phyloP scores from a whole-genome alignment of 2,329 filamentous ascomycete species.

The Incumbomyces delicatus region DNA sequence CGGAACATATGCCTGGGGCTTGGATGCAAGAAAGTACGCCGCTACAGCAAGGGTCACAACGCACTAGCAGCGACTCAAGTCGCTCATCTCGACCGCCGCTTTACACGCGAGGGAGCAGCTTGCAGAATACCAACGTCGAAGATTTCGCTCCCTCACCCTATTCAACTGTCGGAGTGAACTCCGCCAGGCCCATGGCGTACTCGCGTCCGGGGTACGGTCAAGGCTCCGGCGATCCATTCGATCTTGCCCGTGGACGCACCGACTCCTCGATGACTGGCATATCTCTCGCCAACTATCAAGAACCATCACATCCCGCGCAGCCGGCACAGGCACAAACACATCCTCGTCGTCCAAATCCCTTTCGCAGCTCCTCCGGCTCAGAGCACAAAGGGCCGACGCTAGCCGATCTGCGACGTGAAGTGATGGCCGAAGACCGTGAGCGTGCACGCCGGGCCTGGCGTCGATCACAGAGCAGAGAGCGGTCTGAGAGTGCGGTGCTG shows the following conservation, averaged over 20 bases:
- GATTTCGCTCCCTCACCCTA: not conserved
- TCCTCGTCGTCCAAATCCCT: not conserved
- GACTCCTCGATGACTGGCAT: slow-evolving; percentile 3
- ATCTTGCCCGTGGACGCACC: not conserved
- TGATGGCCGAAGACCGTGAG: not conserved
- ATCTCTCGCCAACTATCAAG: slow-evolving; percentile 1
- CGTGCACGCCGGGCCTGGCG: not conserved
- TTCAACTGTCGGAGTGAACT: not conserved
- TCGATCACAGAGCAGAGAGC: not conserved
- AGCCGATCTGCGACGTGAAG: not conserved
- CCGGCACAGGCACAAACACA: not conserved
- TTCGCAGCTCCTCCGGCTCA: not conserved
- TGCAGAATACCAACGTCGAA: not conserved
- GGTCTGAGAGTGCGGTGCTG: not conserved
- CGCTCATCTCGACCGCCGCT: not conserved
- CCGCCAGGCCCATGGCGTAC: not conserved
- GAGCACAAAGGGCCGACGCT: not conserved
- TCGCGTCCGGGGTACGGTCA: not conserved
- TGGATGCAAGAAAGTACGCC: not conserved
- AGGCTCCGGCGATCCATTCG: slow-evolving; percentile 2
- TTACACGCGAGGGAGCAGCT: not conserved
- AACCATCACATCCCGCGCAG: not conserved
- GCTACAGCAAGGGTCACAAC: not conserved
- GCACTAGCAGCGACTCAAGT: not conserved
- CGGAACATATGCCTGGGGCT: not conserved